phyloP scores from a whole-genome alignment of 768 basidiomycete species.

The Amanita jacksonii region DNA sequence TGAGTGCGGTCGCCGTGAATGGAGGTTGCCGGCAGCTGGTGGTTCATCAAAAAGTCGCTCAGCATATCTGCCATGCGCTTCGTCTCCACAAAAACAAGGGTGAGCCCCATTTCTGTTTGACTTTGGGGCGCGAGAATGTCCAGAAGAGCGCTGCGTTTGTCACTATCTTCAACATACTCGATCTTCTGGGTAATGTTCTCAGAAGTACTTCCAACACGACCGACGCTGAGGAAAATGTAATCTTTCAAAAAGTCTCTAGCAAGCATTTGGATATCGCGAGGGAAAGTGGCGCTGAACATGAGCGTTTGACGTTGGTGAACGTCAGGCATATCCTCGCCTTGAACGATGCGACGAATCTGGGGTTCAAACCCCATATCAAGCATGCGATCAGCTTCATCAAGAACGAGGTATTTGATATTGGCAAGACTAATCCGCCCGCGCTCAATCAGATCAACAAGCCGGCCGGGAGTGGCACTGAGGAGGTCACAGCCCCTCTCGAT shows the following conservation, averaged over 20 bases:
- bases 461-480: slow-evolving; percentile 93
- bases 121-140: slow-evolving; percentile 83
- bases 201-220: slow-evolving; percentile 95
- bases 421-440: slow-evolving; percentile 93
- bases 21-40: slow-evolving; percentile 83
- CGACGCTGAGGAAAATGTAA: slow-evolving; percentile 97
- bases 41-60: slow-evolving; percentile 85
- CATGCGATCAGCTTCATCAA: slow-evolving; percentile 99
- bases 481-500: slow-evolving; percentile 98
- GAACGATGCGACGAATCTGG: slow-evolving; percentile 95
- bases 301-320: slow-evolving; percentile 88
- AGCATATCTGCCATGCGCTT: slow-evolving; percentile 99
- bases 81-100: slow-evolving; percentile 97
- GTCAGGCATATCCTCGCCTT: slow-evolving; percentile 98
- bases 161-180: slow-evolving; percentile 94
- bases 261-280: slow-evolving; percentile 95
- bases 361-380: slow-evolving; percentile 99
- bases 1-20: slow-evolving; percentile 98
- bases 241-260: slow-evolving; percentile 96
- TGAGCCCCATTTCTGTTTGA: slow-evolving; percentile 57
- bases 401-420: slow-evolving; percentile 95
- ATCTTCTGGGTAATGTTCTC: slow-evolving; percentile 99
- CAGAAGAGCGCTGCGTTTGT: slow-evolving; percentile 94
- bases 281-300: slow-evolving; percentile 99
- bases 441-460: slow-evolving; percentile 97